phyloP scores from a whole-genome alignment of 371 early-diverging fungal genomes.

The Apophysomyces variabilis region DNA sequence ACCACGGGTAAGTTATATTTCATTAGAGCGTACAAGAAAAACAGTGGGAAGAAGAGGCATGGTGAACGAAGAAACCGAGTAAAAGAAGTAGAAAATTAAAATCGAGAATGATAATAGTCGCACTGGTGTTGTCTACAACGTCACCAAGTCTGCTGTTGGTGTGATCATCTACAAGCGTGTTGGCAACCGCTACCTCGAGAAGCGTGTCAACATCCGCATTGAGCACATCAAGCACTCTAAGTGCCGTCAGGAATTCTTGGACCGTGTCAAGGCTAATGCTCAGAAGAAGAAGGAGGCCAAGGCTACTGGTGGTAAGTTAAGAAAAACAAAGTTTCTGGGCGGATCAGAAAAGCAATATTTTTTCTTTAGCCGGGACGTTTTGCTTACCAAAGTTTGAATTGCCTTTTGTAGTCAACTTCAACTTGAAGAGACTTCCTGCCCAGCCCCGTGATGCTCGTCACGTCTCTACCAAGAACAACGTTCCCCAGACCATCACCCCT shows the following conservation, averaged over 20 bases:
- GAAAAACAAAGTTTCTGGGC: background rate
- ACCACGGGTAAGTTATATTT: conserved; percentile 86
- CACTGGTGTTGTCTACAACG: conserved; percentile 98
- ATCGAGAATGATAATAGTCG: conserved; percentile 57
- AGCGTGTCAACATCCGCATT: conserved; percentile 98
- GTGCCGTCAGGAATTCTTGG: conserved; percentile 98
- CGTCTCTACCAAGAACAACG: conserved; percentile 89
- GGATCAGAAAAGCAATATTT: too few relatives aligned
- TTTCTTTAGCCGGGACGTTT: background rate
- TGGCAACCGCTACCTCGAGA: conserved; percentile 97
- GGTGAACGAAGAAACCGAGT: too few relatives aligned
- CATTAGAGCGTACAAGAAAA: background rate
- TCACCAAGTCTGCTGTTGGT: conserved; percentile 98
- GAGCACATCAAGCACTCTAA: conserved; percentile 99
- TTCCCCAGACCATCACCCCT: conserved; percentile 91
- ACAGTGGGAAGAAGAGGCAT: too few relatives aligned
- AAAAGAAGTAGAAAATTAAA: too few relatives aligned
- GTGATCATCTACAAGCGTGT: conserved; percentile 98
- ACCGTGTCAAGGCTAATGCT: conserved; percentile 96
- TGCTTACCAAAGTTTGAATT: background rate
- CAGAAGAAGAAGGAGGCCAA: conserved; percentile 83
- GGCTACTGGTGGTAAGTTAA: conserved; percentile 56
- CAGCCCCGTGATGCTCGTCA: conserved; percentile 92
- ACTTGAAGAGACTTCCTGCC: conserved; percentile 93
- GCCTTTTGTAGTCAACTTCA: conserved; percentile 57